These are phyloP conservation scores for Coprinopsis cinerea DNA, from an alignment of 768 basidiomycete genomes.

Conservation along the genomic window DNA sequence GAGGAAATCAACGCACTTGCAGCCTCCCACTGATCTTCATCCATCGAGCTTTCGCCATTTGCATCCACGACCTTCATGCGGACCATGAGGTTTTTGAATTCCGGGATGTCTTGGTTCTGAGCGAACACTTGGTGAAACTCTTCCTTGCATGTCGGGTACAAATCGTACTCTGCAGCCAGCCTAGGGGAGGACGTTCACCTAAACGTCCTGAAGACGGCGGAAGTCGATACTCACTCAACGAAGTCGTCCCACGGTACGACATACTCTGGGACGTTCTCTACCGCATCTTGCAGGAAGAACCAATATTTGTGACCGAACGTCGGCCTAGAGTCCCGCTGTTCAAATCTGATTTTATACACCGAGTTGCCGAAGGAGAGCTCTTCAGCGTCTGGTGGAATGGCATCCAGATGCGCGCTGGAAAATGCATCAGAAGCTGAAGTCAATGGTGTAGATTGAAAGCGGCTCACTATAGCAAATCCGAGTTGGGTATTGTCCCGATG, in stretches of 20 bases:
- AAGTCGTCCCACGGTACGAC: conserved; percentile 96
- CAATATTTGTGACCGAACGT: conserved; percentile 89
- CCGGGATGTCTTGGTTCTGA: conserved; percentile 64
- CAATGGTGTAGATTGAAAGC: conserved; percentile 9
- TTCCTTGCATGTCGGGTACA: conserved; percentile 71
- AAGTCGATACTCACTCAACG: conserved; percentile 59
- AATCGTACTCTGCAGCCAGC: conserved; percentile 75
- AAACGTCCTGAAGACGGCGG: not conserved
- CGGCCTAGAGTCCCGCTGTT: conserved; percentile 54
- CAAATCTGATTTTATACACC: conserved; percentile 86
- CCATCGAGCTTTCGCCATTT: conserved; percentile 86
- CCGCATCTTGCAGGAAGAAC: conserved; percentile 92
- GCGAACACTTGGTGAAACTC: conserved; percentile 88
- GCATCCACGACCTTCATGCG: conserved; percentile 90
- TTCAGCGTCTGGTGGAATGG: conserved; percentile 54
- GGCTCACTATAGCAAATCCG: conserved; percentile 75
- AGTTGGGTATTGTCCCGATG: conserved; percentile 95
- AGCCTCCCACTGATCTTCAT: conserved; percentile 95
- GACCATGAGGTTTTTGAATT: conserved; percentile 78
- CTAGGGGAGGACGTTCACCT: conserved; percentile 32
- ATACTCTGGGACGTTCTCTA: conserved; percentile 96
- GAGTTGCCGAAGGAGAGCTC: conserved; percentile 85
- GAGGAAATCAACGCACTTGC: conserved; percentile 71
- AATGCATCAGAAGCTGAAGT: conserved; percentile 4
- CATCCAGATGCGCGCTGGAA: conserved; percentile 64